Evolutionary conservation across 208 protist species (phyloP).

Genomic region (Leptomonas pyrrhocoris): DNA sequence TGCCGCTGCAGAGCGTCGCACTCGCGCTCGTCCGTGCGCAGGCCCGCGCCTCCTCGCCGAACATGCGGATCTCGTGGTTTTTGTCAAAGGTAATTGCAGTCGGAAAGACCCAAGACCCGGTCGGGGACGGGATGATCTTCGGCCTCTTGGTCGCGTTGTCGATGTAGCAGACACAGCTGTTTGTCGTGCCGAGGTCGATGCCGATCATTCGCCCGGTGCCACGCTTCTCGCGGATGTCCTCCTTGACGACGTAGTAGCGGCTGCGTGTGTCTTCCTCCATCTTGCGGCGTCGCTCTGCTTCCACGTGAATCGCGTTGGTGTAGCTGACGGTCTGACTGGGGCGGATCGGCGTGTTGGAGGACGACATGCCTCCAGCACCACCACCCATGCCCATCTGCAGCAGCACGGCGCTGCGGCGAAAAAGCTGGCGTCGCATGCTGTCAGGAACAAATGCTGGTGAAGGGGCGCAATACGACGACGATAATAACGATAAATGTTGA

Average conservation of each 20-base stretch:
- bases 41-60: conserved; percentile 87
- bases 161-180: conserved; percentile 96
- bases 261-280: conserved; percentile 64
- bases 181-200: conserved; percentile 99
- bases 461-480: too few species aligned
- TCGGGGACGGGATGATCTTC: conserved; percentile 91
- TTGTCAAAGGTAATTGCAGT: conserved; percentile 92
- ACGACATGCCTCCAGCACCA: not conserved
- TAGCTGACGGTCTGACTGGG: conserved; percentile 60
- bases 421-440: conserved; percentile 36
- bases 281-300: conserved; percentile 73
- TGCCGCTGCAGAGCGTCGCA: conserved; percentile 90
- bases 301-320: conserved; percentile 81
- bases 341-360: conserved; percentile 28
- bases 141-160: conserved; percentile 70
- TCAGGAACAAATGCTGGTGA: too few species aligned
- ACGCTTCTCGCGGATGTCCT: conserved; percentile 64
- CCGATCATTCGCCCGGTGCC: conserved; percentile 86
- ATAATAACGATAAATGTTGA: too few species aligned
- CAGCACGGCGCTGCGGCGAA: conserved; percentile 38
- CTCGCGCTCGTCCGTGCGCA: conserved; percentile 86
- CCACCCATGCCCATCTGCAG: conserved; percentile 41
- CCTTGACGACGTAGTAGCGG: conserved; percentile 82
- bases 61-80: conserved; percentile 87
- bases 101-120: conserved; percentile 91